Evolutionary conservation across 495 filamentous ascomycete species (phyloP).

Genomic region (Penicillium flavigenum): DNA sequence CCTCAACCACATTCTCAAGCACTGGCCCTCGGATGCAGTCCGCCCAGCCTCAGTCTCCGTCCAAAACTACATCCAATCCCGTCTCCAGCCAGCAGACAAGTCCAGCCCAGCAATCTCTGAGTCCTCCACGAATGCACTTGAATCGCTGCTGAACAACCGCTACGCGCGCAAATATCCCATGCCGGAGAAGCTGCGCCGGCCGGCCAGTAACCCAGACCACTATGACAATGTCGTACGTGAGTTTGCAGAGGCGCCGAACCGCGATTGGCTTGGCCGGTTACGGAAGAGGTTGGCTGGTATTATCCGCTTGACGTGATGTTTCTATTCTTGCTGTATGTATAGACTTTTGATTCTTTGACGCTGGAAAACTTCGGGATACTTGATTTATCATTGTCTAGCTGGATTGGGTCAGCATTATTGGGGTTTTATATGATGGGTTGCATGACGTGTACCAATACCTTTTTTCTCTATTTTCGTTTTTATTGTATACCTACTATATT

Average conservation of each 20-base stretch:
- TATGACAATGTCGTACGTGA: constrained; percentile 72
- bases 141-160: constrained; percentile 70
- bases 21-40: constrained; percentile 76
- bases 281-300: constrained; percentile 62
- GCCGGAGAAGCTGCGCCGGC: constrained; percentile 58
- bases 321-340: background rate
- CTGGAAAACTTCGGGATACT: constrained; percentile 7
- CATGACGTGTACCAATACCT: constrained; percentile 29
- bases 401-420: constrained; percentile 17
- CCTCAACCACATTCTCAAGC: constrained; percentile 53
- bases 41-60: constrained; percentile 73
- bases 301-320: constrained; percentile 53
- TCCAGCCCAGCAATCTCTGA: constrained; percentile 45
- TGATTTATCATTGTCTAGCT: constrained; percentile 5
- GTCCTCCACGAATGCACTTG: constrained; percentile 69
- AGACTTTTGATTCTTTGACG: constrained; percentile 10
- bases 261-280: constrained; percentile 57
- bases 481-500: constrained; percentile 22
- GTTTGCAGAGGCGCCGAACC: constrained; percentile 66
- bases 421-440: constrained; percentile 18
- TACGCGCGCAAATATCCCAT: constrained; percentile 71
- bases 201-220: constrained; percentile 72
- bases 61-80: constrained; percentile 63
- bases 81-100: constrained; percentile 41
- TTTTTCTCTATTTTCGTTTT: constrained; percentile 10